Conservation (phyloP, 1,139 yeast genomes). For the Blastobotrys persicus region DNA sequence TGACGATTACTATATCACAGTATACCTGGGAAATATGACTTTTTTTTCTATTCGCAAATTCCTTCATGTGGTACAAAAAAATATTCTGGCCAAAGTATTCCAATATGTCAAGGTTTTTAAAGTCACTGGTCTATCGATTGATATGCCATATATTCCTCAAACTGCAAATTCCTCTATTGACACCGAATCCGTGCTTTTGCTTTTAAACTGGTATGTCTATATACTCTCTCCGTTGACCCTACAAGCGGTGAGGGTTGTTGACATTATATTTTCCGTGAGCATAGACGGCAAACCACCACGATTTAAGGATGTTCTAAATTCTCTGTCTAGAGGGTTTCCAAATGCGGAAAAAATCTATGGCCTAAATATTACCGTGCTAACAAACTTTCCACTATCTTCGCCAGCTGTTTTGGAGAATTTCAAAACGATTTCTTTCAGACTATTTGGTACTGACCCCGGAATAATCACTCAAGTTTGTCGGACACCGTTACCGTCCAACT, state of each 20-base stretch:
- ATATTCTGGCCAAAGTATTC: not conserved
- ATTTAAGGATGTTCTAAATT: not conserved
- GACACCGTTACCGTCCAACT: not conserved
- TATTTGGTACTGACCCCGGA: not conserved
- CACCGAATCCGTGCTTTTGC: not conserved
- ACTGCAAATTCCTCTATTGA: not conserved
- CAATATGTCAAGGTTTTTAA: not conserved
- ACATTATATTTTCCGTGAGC: not conserved
- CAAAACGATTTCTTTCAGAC: not conserved
- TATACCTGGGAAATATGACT: not conserved
- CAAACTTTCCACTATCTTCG: not conserved
- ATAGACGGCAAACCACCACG: not conserved
- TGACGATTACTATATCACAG: not conserved
- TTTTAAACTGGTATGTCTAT: not conserved
- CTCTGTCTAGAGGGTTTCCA: not conserved
- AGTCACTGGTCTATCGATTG: not conserved
- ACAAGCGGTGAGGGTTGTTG: not conserved
- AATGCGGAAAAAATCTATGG: not conserved
- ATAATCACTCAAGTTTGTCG: not conserved
- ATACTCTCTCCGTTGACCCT: not conserved
- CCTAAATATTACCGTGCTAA: not conserved
- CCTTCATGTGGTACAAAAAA: not conserved
- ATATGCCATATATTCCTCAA: not conserved
- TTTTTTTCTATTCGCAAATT: slow-evolving; percentile 1
- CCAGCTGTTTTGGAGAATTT: not conserved